A percentile compares a stretch with the other conserved stretches of the same genome.
These are phyloP conservation scores for Candida patagonica DNA, from an alignment of 805 yeast species.

Conservation along the genomic window DNA sequence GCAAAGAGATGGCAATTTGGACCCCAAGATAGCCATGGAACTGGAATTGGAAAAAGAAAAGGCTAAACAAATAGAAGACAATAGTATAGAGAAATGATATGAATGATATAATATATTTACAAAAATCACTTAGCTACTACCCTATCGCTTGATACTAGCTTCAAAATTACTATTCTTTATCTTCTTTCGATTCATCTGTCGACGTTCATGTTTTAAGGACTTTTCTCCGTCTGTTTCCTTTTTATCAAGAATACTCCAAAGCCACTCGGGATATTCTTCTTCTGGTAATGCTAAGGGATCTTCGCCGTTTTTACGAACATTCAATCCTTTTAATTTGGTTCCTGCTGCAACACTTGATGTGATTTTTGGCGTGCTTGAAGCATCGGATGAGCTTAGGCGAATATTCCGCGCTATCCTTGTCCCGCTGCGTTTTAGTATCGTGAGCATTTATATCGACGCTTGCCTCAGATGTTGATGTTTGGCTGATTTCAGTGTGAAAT, in stretches of 20 bases:
- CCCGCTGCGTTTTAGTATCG: no score
- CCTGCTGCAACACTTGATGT: slow-evolving; percentile 29
- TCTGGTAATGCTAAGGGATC: slow-evolving; percentile 87
- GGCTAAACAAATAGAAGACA: neutral
- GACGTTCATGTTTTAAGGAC: slow-evolving; percentile 58
- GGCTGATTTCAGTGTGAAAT: no score
- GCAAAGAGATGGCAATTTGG: slow-evolving; percentile 20
- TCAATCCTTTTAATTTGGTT: slow-evolving; percentile 59
- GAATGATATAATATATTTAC: slow-evolving; percentile 3
- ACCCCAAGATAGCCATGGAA: slow-evolving; percentile 11
- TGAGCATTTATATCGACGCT: no score
- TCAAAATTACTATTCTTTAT: slow-evolving; percentile 77
- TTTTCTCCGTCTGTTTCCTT: slow-evolving; percentile 47
- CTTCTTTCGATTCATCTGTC: slow-evolving; percentile 55
- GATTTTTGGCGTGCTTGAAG: slow-evolving; percentile 7
- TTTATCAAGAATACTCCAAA: slow-evolving; percentile 75
- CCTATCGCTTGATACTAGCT: slow-evolving; percentile 37
- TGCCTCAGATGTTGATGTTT: no score
- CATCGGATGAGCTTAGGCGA: slow-evolving; percentile 1
- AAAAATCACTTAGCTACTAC: neutral
- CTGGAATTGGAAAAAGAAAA: slow-evolving; percentile 3
- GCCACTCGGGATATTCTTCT: slow-evolving; percentile 87
- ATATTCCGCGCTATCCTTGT: slow-evolving; percentile 5
- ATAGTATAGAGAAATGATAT: neutral
- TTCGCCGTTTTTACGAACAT: slow-evolving; percentile 68